Conservation (phyloP, 164 flowering plant genomes). For the Tetrastigma voinierianum region DNA sequence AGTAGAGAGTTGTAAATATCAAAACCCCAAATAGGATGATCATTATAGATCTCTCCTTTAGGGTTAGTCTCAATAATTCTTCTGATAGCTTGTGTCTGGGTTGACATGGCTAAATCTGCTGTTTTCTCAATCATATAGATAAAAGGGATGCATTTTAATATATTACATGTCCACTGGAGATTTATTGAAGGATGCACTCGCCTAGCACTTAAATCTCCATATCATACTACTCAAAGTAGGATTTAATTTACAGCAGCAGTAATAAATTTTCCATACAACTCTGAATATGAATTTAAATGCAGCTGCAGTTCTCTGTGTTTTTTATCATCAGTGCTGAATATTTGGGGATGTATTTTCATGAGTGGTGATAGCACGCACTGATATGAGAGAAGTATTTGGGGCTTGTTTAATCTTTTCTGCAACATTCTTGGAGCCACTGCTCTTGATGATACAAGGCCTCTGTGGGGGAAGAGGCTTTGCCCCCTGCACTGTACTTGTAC, state of each 20-base stretch:
- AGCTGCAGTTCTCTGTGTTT: neutral
- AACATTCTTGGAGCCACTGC: conserved; percentile 8
- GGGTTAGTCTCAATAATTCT: too few species aligned
- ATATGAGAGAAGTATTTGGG: conserved; percentile 7
- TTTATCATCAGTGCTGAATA: conserved; percentile 15
- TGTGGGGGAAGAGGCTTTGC: conserved; percentile 10
- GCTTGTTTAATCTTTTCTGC: conserved; percentile 15
- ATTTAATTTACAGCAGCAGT: neutral
- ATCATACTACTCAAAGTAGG: neutral
- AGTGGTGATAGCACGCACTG: conserved; percentile 9
- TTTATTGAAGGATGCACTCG: neutral
- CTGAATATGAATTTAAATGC: neutral
- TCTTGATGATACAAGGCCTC: conserved; percentile 17
- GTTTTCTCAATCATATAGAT: neutral
- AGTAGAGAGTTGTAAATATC: too few species aligned
- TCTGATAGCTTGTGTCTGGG: too few species aligned
- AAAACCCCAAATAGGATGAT: too few species aligned
- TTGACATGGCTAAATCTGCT: neutral
- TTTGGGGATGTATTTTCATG: conserved; percentile 33
- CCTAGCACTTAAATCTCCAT: too few species aligned
- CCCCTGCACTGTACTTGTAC: conserved; percentile 10
- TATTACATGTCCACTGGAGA: neutral
- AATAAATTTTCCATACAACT: neutral
- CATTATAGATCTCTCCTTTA: too few species aligned
- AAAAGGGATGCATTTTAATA: neutral